Conservation (phyloP, 257 asterid species). For the Solanum acaule region DNA sequence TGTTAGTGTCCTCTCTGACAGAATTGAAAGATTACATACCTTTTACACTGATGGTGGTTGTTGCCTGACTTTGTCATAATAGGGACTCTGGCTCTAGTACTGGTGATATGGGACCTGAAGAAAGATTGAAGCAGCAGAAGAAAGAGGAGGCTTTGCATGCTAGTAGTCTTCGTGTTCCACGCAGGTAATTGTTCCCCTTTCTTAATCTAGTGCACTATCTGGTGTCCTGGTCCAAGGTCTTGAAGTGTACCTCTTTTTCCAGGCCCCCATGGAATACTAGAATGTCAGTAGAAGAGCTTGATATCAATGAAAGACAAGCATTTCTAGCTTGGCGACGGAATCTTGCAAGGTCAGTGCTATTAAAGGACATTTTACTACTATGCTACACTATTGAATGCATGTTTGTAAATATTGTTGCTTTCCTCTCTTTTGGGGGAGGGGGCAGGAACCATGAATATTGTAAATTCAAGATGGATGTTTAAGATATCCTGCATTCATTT, state of each 20-base stretch:
- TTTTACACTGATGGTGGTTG: background rate
- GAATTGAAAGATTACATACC: background rate
- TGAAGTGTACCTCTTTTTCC: conserved; percentile 9
- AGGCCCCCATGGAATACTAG: conserved; percentile 93
- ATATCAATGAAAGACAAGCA: conserved; percentile 64
- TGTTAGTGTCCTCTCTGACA: background rate
- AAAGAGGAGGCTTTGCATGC: conserved; percentile 89
- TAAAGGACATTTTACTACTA: background rate
- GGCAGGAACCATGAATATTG: background rate
- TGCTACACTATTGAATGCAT: background rate
- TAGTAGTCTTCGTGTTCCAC: conserved; percentile 91
- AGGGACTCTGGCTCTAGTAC: conserved; percentile 63
- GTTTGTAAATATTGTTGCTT: background rate
- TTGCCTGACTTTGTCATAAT: background rate
- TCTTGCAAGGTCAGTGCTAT: conserved; percentile 69
- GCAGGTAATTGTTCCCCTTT: conserved; percentile 39
- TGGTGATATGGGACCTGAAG: conserved; percentile 48
- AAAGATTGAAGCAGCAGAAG: conserved; percentile 59
- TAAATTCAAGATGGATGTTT: background rate
- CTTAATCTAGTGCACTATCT: background rate
- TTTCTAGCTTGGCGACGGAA: conserved; percentile 91
- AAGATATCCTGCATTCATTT: background rate
- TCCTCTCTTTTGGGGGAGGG: background rate
- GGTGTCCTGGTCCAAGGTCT: background rate
- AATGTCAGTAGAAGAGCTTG: conserved; percentile 93